Percentiles rank a stretch among this genome's conserved stretches.
These are phyloP conservation scores for Sisymbrium irio DNA, from an alignment of 345 rosid species.

Conservation along the genomic window DNA sequence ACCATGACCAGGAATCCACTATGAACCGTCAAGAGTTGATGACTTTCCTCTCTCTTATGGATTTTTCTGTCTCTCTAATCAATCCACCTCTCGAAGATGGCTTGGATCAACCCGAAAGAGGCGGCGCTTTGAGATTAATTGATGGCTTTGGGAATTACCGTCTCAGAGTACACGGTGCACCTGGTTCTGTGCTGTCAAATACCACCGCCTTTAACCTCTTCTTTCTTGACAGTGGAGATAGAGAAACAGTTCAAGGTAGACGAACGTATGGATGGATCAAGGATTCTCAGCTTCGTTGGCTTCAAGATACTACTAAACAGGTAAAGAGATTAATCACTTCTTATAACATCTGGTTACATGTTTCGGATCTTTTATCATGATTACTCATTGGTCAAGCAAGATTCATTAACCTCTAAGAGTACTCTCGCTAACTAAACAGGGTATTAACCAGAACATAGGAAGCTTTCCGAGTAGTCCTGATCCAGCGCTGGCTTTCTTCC, in stretches of 20 bases:
- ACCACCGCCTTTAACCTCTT: slow-evolving; percentile 69
- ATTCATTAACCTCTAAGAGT: slow-evolving; percentile 36
- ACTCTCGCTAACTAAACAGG: slow-evolving; percentile 47
- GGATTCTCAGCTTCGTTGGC: slow-evolving; percentile 87
- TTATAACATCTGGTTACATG: neutral
- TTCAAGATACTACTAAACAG: slow-evolving; percentile 45
- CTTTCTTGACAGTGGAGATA: slow-evolving; percentile 88
- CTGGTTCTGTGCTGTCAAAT: slow-evolving; percentile 72
- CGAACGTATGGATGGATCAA: slow-evolving; percentile 84
- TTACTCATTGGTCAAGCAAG: slow-evolving; percentile 28
- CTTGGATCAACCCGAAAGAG: slow-evolving; percentile 14
- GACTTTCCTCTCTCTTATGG: slow-evolving; percentile 81
- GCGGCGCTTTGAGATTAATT: slow-evolving; percentile 33
- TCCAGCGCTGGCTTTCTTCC: slow-evolving; percentile 77
- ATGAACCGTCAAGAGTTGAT: slow-evolving; percentile 80
- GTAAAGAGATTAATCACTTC: neutral
- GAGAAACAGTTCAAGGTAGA: slow-evolving; percentile 58
- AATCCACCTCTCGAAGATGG: slow-evolving; percentile 51
- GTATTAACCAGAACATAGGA: slow-evolving; percentile 27
- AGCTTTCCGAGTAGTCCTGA: slow-evolving; percentile 7
- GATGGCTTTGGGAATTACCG: slow-evolving; percentile 85
- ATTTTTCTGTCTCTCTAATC: slow-evolving; percentile 67
- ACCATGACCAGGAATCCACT: slow-evolving; percentile 92
- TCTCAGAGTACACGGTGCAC: slow-evolving; percentile 63
- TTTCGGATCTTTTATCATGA: neutral